Evolutionary conservation across 768 basidiomycete genomes (phyloP).

Genomic region (Mycena vitilis): DNA sequence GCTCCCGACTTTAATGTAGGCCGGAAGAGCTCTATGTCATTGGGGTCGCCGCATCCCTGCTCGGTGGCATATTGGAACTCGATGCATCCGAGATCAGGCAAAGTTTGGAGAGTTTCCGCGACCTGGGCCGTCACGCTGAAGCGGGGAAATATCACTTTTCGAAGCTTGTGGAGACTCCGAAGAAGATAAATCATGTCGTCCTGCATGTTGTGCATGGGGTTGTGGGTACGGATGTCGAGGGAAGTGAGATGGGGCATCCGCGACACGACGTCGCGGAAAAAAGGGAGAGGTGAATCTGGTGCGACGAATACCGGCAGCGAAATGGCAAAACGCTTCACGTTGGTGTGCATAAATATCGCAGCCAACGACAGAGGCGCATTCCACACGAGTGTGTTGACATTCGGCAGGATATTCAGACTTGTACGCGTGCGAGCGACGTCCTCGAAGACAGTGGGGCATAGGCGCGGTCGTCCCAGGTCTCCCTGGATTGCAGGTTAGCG

Average conservation of each 20-base stretch:
- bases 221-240: constrained; percentile 58
- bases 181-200: constrained; percentile 53
- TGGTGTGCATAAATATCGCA: constrained; percentile 69
- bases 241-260: constrained; percentile 63
- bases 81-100: constrained; percentile 56
- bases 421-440: constrained; percentile 68
- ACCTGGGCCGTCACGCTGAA: constrained; percentile 61
- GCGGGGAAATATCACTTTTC: constrained; percentile 61
- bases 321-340: constrained; percentile 54
- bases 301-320: constrained; percentile 38
- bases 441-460: constrained; percentile 58
- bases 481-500: no score
- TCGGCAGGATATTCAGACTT: constrained; percentile 64
- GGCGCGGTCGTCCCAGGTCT: constrained; percentile 33
- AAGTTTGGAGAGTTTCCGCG: constrained; percentile 58
- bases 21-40: constrained; percentile 57
- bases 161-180: constrained; percentile 54
- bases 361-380: constrained; percentile 44
- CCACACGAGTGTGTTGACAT: constrained; percentile 65
- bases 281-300: constrained; percentile 25
- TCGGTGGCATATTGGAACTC: constrained; percentile 64
- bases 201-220: constrained; percentile 56
- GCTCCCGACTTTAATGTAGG: constrained; percentile 60
- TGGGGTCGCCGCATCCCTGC: constrained; percentile 59
- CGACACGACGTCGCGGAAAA: constrained; percentile 53